Evolutionary conservation across 441 rosid species (phyloP).

Genomic region (Pelargonium myrrhifolium): DNA sequence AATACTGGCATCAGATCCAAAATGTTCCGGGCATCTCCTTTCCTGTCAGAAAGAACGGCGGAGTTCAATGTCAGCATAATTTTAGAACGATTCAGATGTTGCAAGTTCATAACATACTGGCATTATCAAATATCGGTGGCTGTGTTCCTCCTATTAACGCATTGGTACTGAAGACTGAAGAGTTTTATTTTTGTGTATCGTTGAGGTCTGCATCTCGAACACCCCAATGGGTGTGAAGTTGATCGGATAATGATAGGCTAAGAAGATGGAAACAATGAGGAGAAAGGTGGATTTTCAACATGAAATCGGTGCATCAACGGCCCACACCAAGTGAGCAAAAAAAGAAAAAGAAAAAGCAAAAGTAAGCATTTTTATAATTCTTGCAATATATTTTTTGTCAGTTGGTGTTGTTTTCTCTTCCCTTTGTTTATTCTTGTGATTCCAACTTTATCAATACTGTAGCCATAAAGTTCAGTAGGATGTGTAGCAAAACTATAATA

Average conservation of each 20-base stretch:
- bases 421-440: too few relatives aligned
- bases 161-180: background rate
- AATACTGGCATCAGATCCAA: background rate
- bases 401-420: too few relatives aligned
- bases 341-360: too few relatives aligned
- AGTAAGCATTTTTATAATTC: too few relatives aligned
- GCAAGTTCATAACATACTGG: too few relatives aligned
- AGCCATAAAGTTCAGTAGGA: too few relatives aligned
- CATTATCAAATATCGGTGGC: too few relatives aligned
- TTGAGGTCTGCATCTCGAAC: background rate
- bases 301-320: background rate
- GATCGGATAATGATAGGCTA: background rate
- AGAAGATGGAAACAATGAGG: conserved; percentile 3
- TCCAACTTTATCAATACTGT: too few relatives aligned
- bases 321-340: background rate
- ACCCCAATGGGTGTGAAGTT: background rate
- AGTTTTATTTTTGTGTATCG: too few relatives aligned
- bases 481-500: too few relatives aligned
- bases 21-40: background rate
- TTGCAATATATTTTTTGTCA: too few relatives aligned
- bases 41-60: background rate
- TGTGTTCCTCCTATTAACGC: background rate
- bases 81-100: too few relatives aligned
- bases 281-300: background rate
- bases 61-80: background rate